phyloP scores from a whole-genome alignment of 2,329 filamentous ascomycete genomes.

The Penicillium sp. region DNA sequence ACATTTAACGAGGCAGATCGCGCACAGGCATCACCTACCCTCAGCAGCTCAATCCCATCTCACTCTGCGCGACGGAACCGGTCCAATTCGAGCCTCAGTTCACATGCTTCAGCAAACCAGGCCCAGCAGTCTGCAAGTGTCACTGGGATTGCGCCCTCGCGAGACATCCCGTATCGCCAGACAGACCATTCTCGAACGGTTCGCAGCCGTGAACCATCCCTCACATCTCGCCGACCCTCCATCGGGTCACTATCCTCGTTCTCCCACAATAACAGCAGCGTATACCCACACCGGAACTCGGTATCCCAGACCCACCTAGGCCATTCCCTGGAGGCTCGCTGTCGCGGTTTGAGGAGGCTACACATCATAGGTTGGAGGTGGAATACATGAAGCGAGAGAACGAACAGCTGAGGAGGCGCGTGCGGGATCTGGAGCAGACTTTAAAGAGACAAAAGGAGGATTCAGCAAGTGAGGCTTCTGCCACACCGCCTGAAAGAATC shows the following conservation, averaged over 20 bases:
- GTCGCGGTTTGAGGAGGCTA: slow-evolving; percentile 45
- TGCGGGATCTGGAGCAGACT: slow-evolving; percentile 46
- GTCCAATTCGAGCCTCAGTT: slow-evolving; percentile 56
- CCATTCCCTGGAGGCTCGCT: slow-evolving; percentile 30
- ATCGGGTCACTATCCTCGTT: slow-evolving; percentile 34
- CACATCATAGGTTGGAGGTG: slow-evolving; percentile 45
- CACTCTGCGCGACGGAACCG: slow-evolving; percentile 57
- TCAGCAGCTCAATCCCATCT: slow-evolving; percentile 52
- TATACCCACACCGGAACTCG: slow-evolving; percentile 34
- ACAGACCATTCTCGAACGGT: slow-evolving; percentile 29
- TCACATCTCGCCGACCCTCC: slow-evolving; percentile 40
- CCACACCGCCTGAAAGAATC: background rate
- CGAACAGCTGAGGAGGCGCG: slow-evolving; percentile 45
- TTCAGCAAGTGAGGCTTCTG: background rate
- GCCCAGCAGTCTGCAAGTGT: slow-evolving; percentile 39
- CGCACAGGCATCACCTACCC: slow-evolving; percentile 42
- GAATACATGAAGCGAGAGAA: slow-evolving; percentile 49
- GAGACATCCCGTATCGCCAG: slow-evolving; percentile 38
- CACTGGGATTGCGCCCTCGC: slow-evolving; percentile 46
- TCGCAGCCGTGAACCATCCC: slow-evolving; percentile 46
- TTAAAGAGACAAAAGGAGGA: slow-evolving; percentile 34
- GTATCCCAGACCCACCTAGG: slow-evolving; percentile 31
- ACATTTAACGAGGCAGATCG: slow-evolving; percentile 52
- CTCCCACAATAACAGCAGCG: slow-evolving; percentile 23
- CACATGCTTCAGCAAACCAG: slow-evolving; percentile 41